phyloP scores from a whole-genome alignment of 305 asterid species.

The Caryopteris hybrid region DNA sequence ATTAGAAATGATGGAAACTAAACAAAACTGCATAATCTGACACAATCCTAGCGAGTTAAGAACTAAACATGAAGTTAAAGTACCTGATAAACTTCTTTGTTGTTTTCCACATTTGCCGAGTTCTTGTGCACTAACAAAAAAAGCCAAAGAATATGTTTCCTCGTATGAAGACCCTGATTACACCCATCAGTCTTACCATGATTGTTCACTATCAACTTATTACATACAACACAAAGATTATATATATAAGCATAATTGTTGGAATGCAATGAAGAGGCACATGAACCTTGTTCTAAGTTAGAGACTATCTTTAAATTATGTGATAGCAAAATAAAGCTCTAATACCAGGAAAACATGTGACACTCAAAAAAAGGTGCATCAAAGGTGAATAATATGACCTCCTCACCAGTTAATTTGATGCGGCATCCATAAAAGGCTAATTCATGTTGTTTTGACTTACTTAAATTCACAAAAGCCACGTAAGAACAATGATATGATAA shows the following conservation, averaged over 20 bases:
- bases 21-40: not conserved
- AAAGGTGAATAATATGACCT: not conserved
- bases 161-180: conserved; percentile 89
- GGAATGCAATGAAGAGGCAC: conserved; percentile 10
- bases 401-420: not conserved
- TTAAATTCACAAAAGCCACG: not conserved
- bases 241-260: conserved; percentile 13
- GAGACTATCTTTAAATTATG: not conserved
- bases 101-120: conserved; percentile 21
- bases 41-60: not conserved
- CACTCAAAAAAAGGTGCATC: not conserved
- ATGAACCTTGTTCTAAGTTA: not conserved
- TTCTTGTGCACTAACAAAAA: conserved; percentile 53
- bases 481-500: not conserved
- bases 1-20: too few species aligned
- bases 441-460: not conserved
- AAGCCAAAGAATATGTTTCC: conserved; percentile 94
- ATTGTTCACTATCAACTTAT: conserved; percentile 81
- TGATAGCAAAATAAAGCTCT: not conserved
- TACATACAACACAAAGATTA: conserved; percentile 18
- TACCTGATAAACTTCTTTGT: conserved; percentile 67
- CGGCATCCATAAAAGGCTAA: not conserved
- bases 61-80: conserved; percentile 6
- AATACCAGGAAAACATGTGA: too few species aligned
- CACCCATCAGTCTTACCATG: conserved; percentile 95